phyloP scores from a whole-genome alignment of 1,284 basidiomycete species.

The Rhodofomes roseus region DNA sequence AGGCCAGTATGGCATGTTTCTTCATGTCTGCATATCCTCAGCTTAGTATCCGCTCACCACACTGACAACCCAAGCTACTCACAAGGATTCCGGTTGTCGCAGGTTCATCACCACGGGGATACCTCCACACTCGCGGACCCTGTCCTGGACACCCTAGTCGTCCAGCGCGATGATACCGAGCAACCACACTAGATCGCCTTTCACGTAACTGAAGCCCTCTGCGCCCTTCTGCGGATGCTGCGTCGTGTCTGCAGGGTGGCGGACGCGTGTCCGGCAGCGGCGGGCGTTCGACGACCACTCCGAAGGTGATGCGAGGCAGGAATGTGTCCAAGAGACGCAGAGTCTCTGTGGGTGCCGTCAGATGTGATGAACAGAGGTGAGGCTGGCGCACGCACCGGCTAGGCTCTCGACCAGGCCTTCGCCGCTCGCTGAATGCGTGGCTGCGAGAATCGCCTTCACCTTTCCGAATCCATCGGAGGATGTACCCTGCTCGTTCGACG shows the following conservation, averaged over 20 bases:
- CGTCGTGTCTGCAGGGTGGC: slow-evolving; percentile 1
- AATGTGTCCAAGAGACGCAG: slow-evolving; percentile 68
- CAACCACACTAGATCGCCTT: slow-evolving; percentile 79
- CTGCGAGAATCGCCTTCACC: slow-evolving; percentile 12
- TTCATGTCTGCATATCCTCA: slow-evolving; percentile 59
- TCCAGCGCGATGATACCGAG: slow-evolving; percentile 72
- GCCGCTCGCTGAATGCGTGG: slow-evolving; percentile 28
- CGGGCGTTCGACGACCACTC: slow-evolving; percentile 43
- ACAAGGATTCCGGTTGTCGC: slow-evolving; percentile 89
- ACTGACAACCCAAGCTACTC: slow-evolving; percentile 27
- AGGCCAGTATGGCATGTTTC: slow-evolving; percentile 86
- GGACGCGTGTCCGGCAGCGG: slow-evolving; percentile 1
- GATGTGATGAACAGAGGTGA: no score
- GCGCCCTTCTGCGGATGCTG: slow-evolving; percentile 27
- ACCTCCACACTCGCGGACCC: slow-evolving; percentile 64
- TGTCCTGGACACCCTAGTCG: slow-evolving; percentile 65
- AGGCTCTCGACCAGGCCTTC: slow-evolving; percentile 52
- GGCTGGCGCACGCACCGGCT: slow-evolving; percentile 59
- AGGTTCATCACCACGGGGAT: slow-evolving; percentile 79
- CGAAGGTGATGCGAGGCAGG: slow-evolving; percentile 76
- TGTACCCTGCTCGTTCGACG: background rate
- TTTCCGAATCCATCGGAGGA: slow-evolving; percentile 4
- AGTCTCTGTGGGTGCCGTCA: slow-evolving; percentile 59
- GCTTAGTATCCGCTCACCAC: background rate
- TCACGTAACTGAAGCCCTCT: slow-evolving; percentile 72